These are phyloP conservation scores for Boletus sp. DNA, from an alignment of 768 basidiomycete species.

Conservation along the genomic window DNA sequence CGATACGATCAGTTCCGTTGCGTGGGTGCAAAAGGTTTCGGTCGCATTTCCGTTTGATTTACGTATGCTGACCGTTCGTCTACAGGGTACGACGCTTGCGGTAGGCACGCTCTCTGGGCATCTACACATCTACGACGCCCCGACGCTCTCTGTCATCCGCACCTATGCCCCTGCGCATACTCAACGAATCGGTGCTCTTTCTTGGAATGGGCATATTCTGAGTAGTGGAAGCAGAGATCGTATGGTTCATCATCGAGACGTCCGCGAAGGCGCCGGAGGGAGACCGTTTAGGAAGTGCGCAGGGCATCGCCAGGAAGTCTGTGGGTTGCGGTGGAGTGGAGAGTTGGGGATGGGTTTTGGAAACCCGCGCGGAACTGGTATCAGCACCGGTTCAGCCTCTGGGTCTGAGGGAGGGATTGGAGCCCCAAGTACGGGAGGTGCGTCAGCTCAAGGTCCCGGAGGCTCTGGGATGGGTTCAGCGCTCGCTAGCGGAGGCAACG, in stretches of 20 bases:
- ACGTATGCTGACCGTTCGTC: not conserved
- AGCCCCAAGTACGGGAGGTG: slow-evolving; percentile 21
- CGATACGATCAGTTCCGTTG: slow-evolving; percentile 83
- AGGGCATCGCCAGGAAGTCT: slow-evolving; percentile 91
- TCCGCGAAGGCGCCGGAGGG: slow-evolving; percentile 58
- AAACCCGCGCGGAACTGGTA: slow-evolving; percentile 17
- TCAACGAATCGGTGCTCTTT: slow-evolving; percentile 89
- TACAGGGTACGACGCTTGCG: slow-evolving; percentile 79
- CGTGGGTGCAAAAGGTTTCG: slow-evolving; percentile 81
- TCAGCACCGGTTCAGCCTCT: not conserved
- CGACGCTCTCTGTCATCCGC: slow-evolving; percentile 67
- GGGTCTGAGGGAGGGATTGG: slow-evolving; percentile 30
- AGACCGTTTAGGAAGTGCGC: slow-evolving; percentile 70
- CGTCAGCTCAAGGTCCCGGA: slow-evolving; percentile 27
- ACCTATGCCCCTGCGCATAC: slow-evolving; percentile 84
- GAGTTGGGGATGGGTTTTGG: slow-evolving; percentile 29
- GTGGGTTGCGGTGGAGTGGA: slow-evolving; percentile 88
- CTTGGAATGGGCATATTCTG: slow-evolving; percentile 88
- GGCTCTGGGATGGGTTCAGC: slow-evolving; percentile 44
- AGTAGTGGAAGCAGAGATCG: slow-evolving; percentile 92
- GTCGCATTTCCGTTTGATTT: not conserved
- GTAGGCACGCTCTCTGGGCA: slow-evolving; percentile 89
- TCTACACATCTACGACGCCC: slow-evolving; percentile 92
- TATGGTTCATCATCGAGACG: slow-evolving; percentile 88
- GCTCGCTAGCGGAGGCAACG: slow-evolving; percentile 94